phyloP scores from a whole-genome alignment of 306 rosid species.

The Prinsepia uniflora region DNA sequence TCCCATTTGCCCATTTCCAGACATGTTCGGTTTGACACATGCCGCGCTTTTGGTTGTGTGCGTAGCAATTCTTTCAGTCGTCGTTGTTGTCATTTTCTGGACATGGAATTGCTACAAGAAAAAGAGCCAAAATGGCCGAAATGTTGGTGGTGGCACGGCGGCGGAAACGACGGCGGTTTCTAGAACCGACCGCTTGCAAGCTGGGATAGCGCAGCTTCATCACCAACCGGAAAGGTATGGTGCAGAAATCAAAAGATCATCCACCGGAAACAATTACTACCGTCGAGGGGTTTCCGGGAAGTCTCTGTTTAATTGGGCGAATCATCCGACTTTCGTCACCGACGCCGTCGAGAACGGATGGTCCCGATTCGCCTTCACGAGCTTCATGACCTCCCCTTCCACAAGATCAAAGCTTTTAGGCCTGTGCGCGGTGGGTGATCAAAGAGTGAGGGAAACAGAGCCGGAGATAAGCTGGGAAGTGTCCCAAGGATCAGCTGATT shows the following conservation, averaged over 20 bases:
- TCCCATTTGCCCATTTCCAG: not conserved
- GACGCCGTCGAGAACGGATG: conserved; percentile 95
- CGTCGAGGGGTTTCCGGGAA: conserved; percentile 48
- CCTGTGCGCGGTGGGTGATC: conserved; percentile 46
- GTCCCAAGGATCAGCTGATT: conserved; percentile 64
- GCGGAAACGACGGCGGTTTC: not conserved
- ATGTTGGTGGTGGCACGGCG: not conserved
- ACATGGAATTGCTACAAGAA: conserved; percentile 14
- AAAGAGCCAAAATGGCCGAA: not conserved
- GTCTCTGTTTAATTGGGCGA: conserved; percentile 62
- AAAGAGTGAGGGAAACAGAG: conserved; percentile 40
- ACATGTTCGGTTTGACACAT: conserved; percentile 40
- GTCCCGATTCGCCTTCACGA: conserved; percentile 74
- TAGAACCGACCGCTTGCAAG: conserved; percentile 22
- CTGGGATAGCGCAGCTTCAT: conserved; percentile 22
- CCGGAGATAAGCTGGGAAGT: conserved; percentile 82
- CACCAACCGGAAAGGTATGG: conserved; percentile 22
- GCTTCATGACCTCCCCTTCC: conserved; percentile 34
- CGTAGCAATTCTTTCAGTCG: conserved; percentile 14
- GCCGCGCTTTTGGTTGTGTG: conserved; percentile 32
- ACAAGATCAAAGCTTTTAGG: conserved; percentile 56
- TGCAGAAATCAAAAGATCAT: conserved; percentile 25
- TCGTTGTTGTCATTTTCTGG: conserved; percentile 26
- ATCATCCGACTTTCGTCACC: conserved; percentile 59
- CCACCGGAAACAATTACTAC: conserved; percentile 35